Evolutionary conservation across 768 basidiomycete genomes (phyloP).

Genomic region (Kockovaella imperatae): DNA sequence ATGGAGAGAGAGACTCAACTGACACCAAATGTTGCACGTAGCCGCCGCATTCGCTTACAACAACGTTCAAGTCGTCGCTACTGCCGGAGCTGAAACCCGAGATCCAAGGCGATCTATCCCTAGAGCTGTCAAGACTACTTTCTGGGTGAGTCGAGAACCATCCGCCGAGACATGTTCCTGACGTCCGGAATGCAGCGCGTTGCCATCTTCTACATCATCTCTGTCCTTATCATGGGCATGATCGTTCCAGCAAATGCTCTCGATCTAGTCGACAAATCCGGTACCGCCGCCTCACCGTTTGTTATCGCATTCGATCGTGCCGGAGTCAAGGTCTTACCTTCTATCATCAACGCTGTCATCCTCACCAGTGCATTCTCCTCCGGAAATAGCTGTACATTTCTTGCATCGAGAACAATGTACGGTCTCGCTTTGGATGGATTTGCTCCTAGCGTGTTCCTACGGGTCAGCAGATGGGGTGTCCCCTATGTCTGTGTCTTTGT

Average conservation of each 20-base stretch:
- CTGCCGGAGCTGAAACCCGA: conserved; percentile 56
- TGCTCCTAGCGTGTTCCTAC: conserved; percentile 50
- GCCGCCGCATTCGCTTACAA: conserved; percentile 84
- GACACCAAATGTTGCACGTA: no score
- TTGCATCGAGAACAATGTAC: conserved; percentile 44
- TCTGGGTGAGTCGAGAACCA: conserved; percentile 71
- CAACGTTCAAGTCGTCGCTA: conserved; percentile 80
- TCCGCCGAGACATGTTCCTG: conserved; percentile 54
- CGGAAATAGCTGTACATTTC: conserved; percentile 41
- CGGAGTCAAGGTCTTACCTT: conserved; percentile 39
- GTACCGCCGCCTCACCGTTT: conserved; percentile 38
- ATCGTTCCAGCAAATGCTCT: conserved; percentile 46
- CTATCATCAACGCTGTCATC: conserved; percentile 44
- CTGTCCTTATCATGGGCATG: conserved; percentile 69
- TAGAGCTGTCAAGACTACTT: conserved; percentile 60
- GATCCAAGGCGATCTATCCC: conserved; percentile 67
- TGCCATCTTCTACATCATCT: not conserved
- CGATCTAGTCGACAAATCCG: conserved; percentile 21
- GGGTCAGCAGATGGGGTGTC: conserved; percentile 52
- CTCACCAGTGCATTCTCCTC: conserved; percentile 40
- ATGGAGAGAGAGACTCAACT: no score
- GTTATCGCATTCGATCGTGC: conserved; percentile 39
- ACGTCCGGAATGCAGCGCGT: conserved; percentile 61
- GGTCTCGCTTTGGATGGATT: conserved; percentile 46
- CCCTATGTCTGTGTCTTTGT: conserved; percentile 69